Evolutionary conservation across 192 early-diverging fungal genomes (phyloP).

Genomic region (Entomortierella chlamydospora): DNA sequence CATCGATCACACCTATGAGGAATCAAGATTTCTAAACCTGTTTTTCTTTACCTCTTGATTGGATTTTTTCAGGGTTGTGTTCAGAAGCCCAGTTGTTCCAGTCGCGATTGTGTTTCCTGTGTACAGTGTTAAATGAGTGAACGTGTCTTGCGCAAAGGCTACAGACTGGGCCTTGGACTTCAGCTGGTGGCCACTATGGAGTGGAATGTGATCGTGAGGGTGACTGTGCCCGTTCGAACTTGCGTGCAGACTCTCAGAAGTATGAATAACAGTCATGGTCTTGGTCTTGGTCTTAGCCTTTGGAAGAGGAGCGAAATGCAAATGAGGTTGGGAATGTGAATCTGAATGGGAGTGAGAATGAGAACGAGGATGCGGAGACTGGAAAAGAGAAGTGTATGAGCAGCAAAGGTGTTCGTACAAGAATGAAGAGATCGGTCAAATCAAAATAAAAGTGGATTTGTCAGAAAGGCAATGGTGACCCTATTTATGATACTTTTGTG

Average conservation of each 20-base stretch:
- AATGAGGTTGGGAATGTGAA: conserved; percentile 9
- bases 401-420: not conserved
- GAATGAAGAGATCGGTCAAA: not conserved
- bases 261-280: conserved; percentile 35
- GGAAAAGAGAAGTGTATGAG: not conserved
- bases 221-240: conserved; percentile 2
- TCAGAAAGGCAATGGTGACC: not conserved
- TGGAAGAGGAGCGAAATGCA: not conserved
- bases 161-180: not conserved
- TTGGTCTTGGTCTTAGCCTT: no score
- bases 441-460: not conserved
- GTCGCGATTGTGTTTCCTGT: conserved; percentile 63
- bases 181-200: not conserved
- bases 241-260: not conserved
- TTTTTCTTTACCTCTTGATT: conserved; percentile 57
- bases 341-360: not conserved
- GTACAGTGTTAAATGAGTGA: conserved; percentile 56
- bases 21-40: no score
- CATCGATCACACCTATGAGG: conserved; percentile 7
- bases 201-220: not conserved
- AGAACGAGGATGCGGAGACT: not conserved
- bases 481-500: not conserved
- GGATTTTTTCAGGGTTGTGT: conserved; percentile 49
- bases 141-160: conserved; percentile 21
- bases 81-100: conserved; percentile 43